Evolutionary conservation across 108 stramenopile species (phyloP), one percentile per base, ranked within the genome.

Genomic region (Skeletonema tropicum): DNA sequence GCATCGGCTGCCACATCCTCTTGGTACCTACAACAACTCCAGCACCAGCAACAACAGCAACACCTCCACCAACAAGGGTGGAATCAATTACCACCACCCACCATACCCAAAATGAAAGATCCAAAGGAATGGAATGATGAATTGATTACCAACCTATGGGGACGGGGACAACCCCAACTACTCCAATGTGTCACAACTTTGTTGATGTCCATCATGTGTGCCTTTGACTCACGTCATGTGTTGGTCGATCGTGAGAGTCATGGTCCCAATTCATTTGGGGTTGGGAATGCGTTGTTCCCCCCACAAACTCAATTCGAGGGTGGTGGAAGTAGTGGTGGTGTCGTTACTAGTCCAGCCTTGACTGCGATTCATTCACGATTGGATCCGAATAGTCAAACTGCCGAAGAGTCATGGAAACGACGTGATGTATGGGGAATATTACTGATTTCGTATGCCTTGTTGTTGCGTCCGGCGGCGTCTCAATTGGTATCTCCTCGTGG

Each of bases 381-480:
- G 17, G 85, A 85, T 48, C 79, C 77, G 6, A 55, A 77, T 6
- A 77, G 62, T 46, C 66, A 78, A 31, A 77, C 69, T 32, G 66
- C 60, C 19, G 80, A 83, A 17, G 58, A 76, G 23, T 60, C 64
- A 19, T 93, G 92, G 92, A 75, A 79, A 68, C 83, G 92, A 12
- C 76, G 57, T 9, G 92, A 95, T 75, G 74, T 95, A 31, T 87
- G 85, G 65, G 94, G 92, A 29, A 15, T 92, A n/a, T 64, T 95
- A 52, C 48, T 82, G 6, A 73, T 86, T 55, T 73, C 89, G 15
- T 93, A 85, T 68, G 89, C 87, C 6, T 64, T 93, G 9, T 60
- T 91, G 48, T 73, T 95, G 25, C 86, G 85, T 10, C 71, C 83
- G 14, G 61, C 84, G 5, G 66, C 86, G 12, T 57, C 45, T 3